Evolutionary conservation across 805 yeast species (phyloP), one percentile per base, ranked within the genome.

Genomic region (Barnettozyma wickerhamii): DNA sequence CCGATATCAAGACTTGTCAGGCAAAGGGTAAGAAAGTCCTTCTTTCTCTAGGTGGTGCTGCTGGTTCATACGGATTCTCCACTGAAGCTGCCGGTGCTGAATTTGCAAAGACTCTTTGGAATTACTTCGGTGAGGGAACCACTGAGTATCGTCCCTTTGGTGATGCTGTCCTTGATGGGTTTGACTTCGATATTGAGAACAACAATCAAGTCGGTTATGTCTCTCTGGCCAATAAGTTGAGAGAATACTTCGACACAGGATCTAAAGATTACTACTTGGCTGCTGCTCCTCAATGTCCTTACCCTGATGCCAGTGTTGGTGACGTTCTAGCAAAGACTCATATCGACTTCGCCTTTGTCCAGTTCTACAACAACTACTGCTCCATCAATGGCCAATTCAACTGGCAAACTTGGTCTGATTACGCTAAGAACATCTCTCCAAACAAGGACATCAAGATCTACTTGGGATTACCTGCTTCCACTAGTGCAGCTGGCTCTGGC

Each of bases 211-310:
- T 67, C 5, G 96, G 95, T 19, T 84, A 82, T 55, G 77, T 77
- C 38, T 78, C 84, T 20, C 62, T 83, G 39, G 85, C 78, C 17
- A 72, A 62, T 30, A 68, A 72, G 54, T 35, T 67, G 56, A 49
- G 95, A 81, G 42, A 69, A 41, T 60, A 65, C 31, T 78, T 73
- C 50, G 77, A 69, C 10, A 63, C 68, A 30, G 66, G 78, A 26
- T 69, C 83, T 34, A 84, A 80, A 62, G 52, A 63, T 21, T 85
- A 80, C 66, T 85, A 81, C 59, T 66, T 88, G 33, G 79, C 95
- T 39, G 95, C 95, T 49, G 91, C 96, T 47, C 96, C 96, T 17
- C 96, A 88, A 66, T 90, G 96, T 67, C 82, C 79, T 19, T 84
- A 80, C 60, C 95, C 96, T 15, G 96, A 89, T 65, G 81, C 76